Percentiles rank a stretch among this genome's conserved stretches.
Conservation (phyloP, 805 yeast species). For the Metschnikowia continentalis region DNA sequence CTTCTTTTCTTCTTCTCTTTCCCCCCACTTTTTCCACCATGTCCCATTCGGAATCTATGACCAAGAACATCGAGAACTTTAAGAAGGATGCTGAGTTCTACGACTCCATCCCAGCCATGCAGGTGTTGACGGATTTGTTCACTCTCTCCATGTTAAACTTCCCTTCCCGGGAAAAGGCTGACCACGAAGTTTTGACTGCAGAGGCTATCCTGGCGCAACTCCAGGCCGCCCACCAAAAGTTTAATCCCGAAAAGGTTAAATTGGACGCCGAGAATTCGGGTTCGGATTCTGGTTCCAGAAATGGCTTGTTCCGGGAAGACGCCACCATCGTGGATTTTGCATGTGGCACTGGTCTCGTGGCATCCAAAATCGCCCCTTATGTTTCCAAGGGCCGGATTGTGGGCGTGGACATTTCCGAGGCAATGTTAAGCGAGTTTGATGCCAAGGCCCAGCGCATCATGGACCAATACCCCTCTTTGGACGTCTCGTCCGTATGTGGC, state of each 20-base stretch:
- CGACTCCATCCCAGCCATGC: constrained; percentile 20
- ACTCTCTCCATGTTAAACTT: constrained; percentile 20
- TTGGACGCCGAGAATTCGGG: not conserved
- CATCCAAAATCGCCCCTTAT: constrained; percentile 29
- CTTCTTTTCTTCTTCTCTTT: too few relatives aligned
- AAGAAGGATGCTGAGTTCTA: constrained; percentile 18
- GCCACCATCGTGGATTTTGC: constrained; percentile 37
- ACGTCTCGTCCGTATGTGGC: constrained; percentile 15
- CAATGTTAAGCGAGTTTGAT: constrained; percentile 18
- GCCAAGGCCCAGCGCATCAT: not conserved
- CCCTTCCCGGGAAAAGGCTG: not conserved
- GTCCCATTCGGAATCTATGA: constrained; percentile 23
- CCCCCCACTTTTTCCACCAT: not conserved
- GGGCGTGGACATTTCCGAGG: constrained; percentile 37
- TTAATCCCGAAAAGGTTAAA: too few relatives aligned
- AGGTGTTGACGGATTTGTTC: constrained; percentile 17
- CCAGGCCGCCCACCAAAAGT: not conserved
- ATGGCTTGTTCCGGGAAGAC: constrained; percentile 19
- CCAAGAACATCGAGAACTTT: constrained; percentile 21
- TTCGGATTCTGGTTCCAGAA: not conserved
- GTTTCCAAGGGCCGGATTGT: constrained; percentile 20
- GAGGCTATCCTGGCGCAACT: not conserved
- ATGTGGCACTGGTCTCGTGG: constrained; percentile 40
- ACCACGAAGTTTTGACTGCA: not conserved
- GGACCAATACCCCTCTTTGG: constrained; percentile 10